Evolutionary conservation across 495 filamentous ascomycete genomes (phyloP), one percentile per base, ranked within the genome.

Genomic region (Astrothelium subdiscretum): DNA sequence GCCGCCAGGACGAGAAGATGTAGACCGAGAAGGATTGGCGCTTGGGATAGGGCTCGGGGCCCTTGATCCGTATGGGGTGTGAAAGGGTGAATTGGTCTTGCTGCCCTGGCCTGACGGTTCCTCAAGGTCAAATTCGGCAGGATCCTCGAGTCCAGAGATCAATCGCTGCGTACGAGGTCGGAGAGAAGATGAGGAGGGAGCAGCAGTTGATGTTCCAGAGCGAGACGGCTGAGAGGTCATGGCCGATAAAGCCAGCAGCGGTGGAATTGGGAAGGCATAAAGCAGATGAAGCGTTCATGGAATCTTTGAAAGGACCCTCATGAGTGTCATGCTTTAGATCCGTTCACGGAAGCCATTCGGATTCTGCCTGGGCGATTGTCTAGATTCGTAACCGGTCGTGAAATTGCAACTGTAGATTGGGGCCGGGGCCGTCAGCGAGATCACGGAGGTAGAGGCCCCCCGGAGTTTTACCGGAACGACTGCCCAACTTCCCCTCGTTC

Each of bases 71-170:
- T 64, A 69, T 15, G 74, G 73, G 6, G 72, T 72, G 10, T 67
- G 64, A 35, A 68, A 61, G 1, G 67, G 71, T 0, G 63, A 66
- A 29, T 54, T 29, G 48, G 11, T 26, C 20, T 29, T 54, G 24
- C 6, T 27, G 5, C 48, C 24, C 15, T 12, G 20, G 48, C 5
- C 24, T 27, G 48, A 20, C 24, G 48, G 8, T 29, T 54, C 48
- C 26, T 54, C 48, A 12, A 54, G 48, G 29, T 54, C 48, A 29
- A 54, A 54, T 20, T 54, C 48, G 4, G 48, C 48, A 26, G 68
- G 69, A 61, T 73, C 73, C 42, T 71, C 69, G 31, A 75, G 65
- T 10, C 68, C 67, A n/a, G 73, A 74, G 31, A 75, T 74, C 59
- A 75, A 64, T 29, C 73, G 69, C 15, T 68, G 66, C 20, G 65